Base-by-base conservation (phyloP, 1,139 yeast genomes). In the Kodamaea sp. region DNA sequence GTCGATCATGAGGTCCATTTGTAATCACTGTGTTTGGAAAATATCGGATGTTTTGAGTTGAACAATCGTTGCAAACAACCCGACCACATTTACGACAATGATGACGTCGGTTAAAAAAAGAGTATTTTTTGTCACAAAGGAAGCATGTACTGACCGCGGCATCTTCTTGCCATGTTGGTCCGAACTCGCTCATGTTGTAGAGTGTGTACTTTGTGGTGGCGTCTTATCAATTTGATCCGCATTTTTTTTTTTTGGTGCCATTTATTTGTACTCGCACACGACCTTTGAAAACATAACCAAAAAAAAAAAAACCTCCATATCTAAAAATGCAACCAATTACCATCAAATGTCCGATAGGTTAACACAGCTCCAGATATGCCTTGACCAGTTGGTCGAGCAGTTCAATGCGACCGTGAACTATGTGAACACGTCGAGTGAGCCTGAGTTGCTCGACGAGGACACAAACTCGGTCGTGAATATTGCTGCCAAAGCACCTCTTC, bases 301-400 rank as follows among this genome's bases (percentile, higher is more conserved):
- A 30, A 6, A 5, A 3, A 27, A 27, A 27, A 27, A 5, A 5
- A 11, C 8, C 10, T 10, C 24, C 23, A 20, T 9, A 9, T 11
- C 2, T 23, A 30, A 12, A 12, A 10, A 7, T 6, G 31, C 9
- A 29, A 29, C 31, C 12, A 10, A 29, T 4, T 3, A 29, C 15
- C 11, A 10, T 20, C 9, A 23, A n/a, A 81, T 81, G 86, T 73
- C 96, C 0, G 98, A 92, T 63, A 70, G 97, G 54, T 70, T 92
- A 29, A 89, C 97, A 1, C 98, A 92, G 59, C 75, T 92, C 27
- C 98, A 92, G 57, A 77, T 86, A 34, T 89, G 97, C 52, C 68
- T 92, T 35, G 98, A 92, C 62, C 96, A 85, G 67, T 78, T 92
- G 42, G 80, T 88, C 41, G 96, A 87, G 48, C 97, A 90, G 65